Evolutionary conservation across 208 protist genomes (phyloP).

Genomic region (Leishmania martiniquensis): DNA sequence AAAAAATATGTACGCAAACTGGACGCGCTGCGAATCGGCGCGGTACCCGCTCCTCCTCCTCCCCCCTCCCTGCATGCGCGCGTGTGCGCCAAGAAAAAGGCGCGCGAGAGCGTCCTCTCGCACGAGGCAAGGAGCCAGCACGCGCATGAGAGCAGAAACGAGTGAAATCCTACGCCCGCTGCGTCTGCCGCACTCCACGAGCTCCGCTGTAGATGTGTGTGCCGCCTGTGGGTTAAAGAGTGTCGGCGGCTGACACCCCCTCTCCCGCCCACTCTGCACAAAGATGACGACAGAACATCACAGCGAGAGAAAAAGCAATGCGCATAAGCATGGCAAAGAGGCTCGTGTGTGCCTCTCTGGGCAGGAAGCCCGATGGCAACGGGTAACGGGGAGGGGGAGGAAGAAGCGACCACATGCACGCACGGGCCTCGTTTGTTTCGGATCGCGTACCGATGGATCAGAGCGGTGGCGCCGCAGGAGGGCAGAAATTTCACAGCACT

Average conservation of each 20-base stretch:
- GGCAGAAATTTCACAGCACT: neutral
- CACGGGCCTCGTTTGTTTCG: neutral
- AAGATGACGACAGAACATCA: neutral
- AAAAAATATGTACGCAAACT: constrained; percentile 4
- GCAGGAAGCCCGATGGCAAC: neutral
- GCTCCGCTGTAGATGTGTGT: neutral
- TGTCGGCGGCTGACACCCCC: neutral
- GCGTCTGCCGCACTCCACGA: neutral
- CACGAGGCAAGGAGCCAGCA: neutral
- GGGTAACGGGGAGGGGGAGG: neutral
- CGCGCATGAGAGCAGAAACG: neutral
- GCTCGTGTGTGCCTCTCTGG: neutral
- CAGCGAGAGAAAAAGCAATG: neutral
- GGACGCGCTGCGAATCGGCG: neutral
- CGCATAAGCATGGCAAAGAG: neutral
- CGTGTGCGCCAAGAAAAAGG: neutral
- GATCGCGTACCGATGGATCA: neutral
- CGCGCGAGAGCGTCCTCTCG: neutral
- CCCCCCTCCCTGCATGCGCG: no score
- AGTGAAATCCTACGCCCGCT: neutral
- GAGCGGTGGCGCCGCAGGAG: constrained; percentile 2
- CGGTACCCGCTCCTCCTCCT: no score
- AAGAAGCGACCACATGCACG: neutral
- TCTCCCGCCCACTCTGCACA: neutral
- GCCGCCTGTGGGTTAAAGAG: neutral